phyloP scores from a whole-genome alignment of 257 asterid species.

The Solanum rostratum region DNA sequence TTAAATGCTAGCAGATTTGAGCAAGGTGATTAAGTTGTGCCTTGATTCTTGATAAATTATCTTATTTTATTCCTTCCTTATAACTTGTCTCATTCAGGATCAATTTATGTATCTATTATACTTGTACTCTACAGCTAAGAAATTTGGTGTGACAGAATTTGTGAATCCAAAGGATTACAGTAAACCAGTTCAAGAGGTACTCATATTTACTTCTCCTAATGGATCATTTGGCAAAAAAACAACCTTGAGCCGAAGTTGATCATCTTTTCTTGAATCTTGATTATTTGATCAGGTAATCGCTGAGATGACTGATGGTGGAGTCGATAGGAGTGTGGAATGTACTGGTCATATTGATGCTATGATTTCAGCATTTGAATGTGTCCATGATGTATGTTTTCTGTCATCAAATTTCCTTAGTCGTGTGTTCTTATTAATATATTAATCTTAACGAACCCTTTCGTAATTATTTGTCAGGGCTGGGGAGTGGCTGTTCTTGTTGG shows the following conservation, averaged over 20 bases:
- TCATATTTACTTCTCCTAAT: background rate
- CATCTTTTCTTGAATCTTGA: background rate
- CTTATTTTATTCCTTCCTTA: background rate
- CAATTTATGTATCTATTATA: background rate
- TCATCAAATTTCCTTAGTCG: background rate
- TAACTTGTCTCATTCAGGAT: background rate
- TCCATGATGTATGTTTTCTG: conserved; percentile 26
- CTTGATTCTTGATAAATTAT: background rate
- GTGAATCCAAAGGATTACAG: conserved; percentile 29
- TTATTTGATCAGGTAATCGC: conserved; percentile 21
- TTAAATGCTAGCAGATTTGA: conserved; percentile 51
- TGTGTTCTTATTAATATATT: background rate
- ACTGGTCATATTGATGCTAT: conserved; percentile 26
- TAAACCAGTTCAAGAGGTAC: conserved; percentile 35
- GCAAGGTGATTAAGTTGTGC: conserved; percentile 18
- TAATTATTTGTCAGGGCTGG: conserved; percentile 25
- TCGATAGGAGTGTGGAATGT: conserved; percentile 39
- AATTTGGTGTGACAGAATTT: conserved; percentile 37
- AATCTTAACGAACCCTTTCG: background rate
- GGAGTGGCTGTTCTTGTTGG: conserved; percentile 57
- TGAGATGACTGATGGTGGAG: conserved; percentile 32
- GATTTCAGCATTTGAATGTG: conserved; percentile 41
- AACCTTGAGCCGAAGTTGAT: background rate
- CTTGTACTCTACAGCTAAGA: conserved; percentile 15
- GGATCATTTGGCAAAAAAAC: background rate